Evolutionary conservation across 2,329 filamentous ascomycete species (phyloP).

Genomic region (Apiospora hydei): DNA sequence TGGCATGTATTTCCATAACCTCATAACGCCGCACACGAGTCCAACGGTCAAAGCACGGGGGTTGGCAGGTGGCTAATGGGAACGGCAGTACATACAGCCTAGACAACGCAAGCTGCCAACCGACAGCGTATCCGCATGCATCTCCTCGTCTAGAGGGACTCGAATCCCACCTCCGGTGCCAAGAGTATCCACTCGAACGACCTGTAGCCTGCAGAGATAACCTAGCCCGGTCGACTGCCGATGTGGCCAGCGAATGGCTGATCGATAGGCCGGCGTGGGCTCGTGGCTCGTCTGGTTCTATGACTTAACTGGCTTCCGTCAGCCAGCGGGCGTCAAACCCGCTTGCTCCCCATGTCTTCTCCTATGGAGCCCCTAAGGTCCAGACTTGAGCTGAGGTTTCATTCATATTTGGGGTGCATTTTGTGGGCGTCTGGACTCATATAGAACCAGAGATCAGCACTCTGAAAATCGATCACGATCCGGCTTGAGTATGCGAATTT

Average conservation of each 20-base stretch:
- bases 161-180: slow-evolving; percentile 28
- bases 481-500: background rate
- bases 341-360: slow-evolving; percentile 2
- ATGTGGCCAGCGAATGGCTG: slow-evolving; percentile 6
- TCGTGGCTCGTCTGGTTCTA: background rate
- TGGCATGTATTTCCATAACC: background rate
- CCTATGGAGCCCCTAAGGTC: background rate
- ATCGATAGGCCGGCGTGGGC: background rate
- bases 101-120: background rate
- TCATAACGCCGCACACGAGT: background rate
- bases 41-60: slow-evolving; percentile 1
- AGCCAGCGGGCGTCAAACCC: slow-evolving; percentile 3
- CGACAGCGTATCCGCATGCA: slow-evolving; percentile 23
- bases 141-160: slow-evolving; percentile 30
- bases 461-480: slow-evolving; percentile 17
- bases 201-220: background rate
- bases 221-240: background rate
- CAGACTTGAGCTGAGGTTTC: slow-evolving; percentile 19
- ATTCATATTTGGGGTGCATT: slow-evolving; percentile 8
- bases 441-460: slow-evolving; percentile 24
- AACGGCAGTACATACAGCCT: background rate
- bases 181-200: slow-evolving; percentile 1
- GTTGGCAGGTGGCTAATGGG: background rate
- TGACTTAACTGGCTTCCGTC: slow-evolving; percentile 3
- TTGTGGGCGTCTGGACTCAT: slow-evolving; percentile 24